Base-by-base conservation (phyloP, 2,329 filamentous ascomycete species). In the Neopestalotiopsis clavispora region DNA sequence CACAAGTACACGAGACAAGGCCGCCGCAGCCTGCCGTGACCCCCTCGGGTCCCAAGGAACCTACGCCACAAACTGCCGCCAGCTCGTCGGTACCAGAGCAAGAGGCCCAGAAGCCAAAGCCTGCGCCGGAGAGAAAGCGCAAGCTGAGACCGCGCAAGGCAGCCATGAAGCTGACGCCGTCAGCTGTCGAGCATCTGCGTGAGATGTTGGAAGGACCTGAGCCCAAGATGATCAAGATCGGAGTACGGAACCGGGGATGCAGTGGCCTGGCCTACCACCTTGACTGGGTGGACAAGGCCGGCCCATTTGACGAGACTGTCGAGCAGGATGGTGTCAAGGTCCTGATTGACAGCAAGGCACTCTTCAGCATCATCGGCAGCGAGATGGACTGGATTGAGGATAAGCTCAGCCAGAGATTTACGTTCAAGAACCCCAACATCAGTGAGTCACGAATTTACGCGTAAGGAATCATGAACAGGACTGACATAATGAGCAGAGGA, bases 331-430 rank as follows among this genome's bases (percentile, higher is more conserved):
- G 95, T 0, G 95, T 99, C 68, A 95, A 93, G 82, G 95, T 99
- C 42, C 80, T 98, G 79, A 96, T 99, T 68, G 96, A 99, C 80
- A 97, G 94, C 86, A 98, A 98, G 84, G 96, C 96, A 57, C 84
- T 99, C 64, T 95, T 99, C 79, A 98, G 95, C 81, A 98, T 99
- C 67, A 98, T 99, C 75, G 96, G 96, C 4, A 97, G 93, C 78
- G 95, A 98, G 83, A 99, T 99, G 96, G 96, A 99, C 78, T 99
- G 95, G 95, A 87, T 95, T 12, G 95, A 98, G 82, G 96, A 98
- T 76, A 97, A 97, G 84, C 83, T 99, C 72, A 97, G 92, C 79
- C 89, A 95, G 81, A 87, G 93, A 72, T 99, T 99, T 80, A 91
- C 97, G 65, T 99, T 99, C 83, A 91, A 90, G 79, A 99, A 99